Base-by-base conservation (phyloP, 768 basidiomycete genomes). In the Termitomyces sp. region DNA sequence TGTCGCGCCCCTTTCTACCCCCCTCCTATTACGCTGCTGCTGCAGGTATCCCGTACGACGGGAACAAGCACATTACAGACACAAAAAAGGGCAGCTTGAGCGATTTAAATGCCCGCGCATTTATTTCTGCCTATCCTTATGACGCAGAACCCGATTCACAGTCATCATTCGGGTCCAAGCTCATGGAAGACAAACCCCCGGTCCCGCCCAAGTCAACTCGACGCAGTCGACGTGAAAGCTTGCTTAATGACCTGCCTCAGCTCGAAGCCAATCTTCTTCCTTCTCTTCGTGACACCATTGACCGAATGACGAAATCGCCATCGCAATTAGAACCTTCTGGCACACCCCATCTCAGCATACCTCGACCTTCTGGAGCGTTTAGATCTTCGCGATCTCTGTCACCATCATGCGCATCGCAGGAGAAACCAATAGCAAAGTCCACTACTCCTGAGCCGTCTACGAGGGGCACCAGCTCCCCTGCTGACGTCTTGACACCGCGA, bases 261-360 rank as follows among this genome's bases (percentile, higher is more conserved):
- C 67, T 88, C 32, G 88, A 91, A 61, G 73, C 81, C 0, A 81
- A 87, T 28, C 74, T 90, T 4, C 68, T 90, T 38, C 88, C 88
- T 9, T 85, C 87, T 18, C 73, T 91, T 36, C 77, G 82, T 43
- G 88, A 90, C 56, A 91, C 88, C 0, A 79, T 91, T 38, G 80
- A 86, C 63, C 80, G 82, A 47, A 91, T 90, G 88, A 90, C 88
- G 2, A 74, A 78, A 53, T 72, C 77, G 14, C 80, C 82, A 1
- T 75, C 74, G 42, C 70, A 70, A 56, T 54, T 57, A 59, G 58
- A 61, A 12, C 33, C 63, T 10, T 49, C 57, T 16, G 53, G 47
- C 38, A 32, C 44, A 56, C 55, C 54, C 35, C 58, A 56, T 44
- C 56, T 64, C 28, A 58, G 46, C 6, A 51, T 58, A 46, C 57